Evolutionary conservation across 176 grass and related monocot species (phyloP).

Genomic region (Oryza nivara): DNA sequence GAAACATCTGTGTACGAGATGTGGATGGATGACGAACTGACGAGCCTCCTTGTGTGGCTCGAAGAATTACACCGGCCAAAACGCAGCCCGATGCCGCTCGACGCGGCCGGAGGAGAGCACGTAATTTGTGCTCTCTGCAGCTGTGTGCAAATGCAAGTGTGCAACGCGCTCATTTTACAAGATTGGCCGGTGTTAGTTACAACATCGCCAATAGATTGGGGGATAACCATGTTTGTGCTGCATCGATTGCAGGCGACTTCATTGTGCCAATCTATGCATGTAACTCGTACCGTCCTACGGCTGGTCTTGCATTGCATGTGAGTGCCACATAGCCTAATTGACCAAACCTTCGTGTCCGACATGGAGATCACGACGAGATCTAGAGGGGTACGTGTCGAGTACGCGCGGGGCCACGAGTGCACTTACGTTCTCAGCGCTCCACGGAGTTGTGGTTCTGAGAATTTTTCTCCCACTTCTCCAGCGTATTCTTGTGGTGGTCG

Average conservation of each 20-base stretch:
- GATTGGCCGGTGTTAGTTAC: background rate
- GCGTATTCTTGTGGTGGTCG: background rate
- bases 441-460: background rate
- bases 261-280: background rate
- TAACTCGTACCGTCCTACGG: background rate
- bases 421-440: background rate
- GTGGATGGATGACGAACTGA: constrained; percentile 17
- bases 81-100: constrained; percentile 10
- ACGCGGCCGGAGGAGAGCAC: background rate
- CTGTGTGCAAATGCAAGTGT: background rate
- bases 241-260: constrained; percentile 7
- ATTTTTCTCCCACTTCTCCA: background rate
- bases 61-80: constrained; percentile 30
- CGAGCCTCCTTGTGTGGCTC: background rate
- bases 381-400: background rate
- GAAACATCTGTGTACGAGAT: background rate
- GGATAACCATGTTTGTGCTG: background rate
- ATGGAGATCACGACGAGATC: background rate
- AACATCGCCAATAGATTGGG: background rate
- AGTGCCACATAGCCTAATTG: background rate
- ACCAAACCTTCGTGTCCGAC: background rate
- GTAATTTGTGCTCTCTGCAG: background rate
- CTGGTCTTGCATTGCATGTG: constrained; percentile 23
- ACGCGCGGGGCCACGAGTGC: background rate
- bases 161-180: background rate